Base-by-base conservation (phyloP, 306 rosid species). In the Vicia villosa region DNA sequence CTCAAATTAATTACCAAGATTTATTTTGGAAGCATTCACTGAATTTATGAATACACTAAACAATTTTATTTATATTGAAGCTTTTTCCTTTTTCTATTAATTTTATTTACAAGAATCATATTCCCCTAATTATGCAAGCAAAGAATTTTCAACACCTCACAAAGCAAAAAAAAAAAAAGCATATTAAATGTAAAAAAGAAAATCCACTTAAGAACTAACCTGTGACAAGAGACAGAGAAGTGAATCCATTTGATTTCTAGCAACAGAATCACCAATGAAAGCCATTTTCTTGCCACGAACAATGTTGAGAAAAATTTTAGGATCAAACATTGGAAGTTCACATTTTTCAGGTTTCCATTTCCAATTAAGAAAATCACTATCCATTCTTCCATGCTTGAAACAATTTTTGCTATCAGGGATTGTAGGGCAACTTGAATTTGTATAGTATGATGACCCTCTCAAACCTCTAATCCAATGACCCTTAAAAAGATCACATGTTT, bases 211-310 rank as follows among this genome's bases (percentile, higher is more conserved):
- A 52, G 14, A 37, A 37, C 47, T 16, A 61, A 61, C 99, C 97
- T 81, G 95, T 38, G 99, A 88, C 64, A 94, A 75, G 65, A 91
- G 81, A 43, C 97, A 94, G 10, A 88, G 79, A 57, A 94, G 87
- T 30, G 99, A 94, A 34, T 94, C 99, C 65, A 88, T n/a, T 26
- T 94, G 96, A 78, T 94, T 94, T 45, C 96, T 82, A 4, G 97
- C 81, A 17, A 94, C 95, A 57, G 98, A 94, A 57, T 94, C 97
- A 5, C 99, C 99, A 32, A 94, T 61, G 59, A 94, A 94, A 1
- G 88, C 96, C 88, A 91, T 69, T 66, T 75, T 94, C 77, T 87
- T 94, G 1, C 95, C 96, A 16, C 83, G 78, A 60, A 87, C 83
- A 11, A 84, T 72, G 37, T 77, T 66, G 63, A 88, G 83, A 45